Evolutionary conservation across 2,329 filamentous ascomycete species (phyloP).

Genomic region (Aureobasidium uvarum): DNA sequence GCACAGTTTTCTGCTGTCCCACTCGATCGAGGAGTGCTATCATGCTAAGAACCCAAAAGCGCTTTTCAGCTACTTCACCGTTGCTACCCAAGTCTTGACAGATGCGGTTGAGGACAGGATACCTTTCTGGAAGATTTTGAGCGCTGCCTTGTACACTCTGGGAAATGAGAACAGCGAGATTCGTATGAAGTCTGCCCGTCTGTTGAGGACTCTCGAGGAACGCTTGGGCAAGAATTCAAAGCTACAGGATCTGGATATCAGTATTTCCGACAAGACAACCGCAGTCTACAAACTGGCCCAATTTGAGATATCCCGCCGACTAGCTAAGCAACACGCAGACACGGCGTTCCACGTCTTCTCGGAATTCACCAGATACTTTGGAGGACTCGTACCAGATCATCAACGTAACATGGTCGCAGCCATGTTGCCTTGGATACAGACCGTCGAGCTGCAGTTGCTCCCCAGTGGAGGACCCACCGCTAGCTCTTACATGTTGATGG

Average conservation of each 20-base stretch:
- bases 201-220: conserved; percentile 79
- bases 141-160: conserved; percentile 84
- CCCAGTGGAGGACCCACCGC: conserved; percentile 87
- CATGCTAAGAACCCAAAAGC: conserved; percentile 75
- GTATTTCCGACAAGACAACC: conserved; percentile 96
- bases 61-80: conserved; percentile 91
- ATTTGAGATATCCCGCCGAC: conserved; percentile 89
- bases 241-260: conserved; percentile 96
- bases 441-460: conserved; percentile 87
- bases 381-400: conserved; percentile 73
- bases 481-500: conserved; percentile 88
- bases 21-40: conserved; percentile 91
- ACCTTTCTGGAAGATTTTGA: conserved; percentile 87
- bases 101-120: conserved; percentile 73
- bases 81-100: conserved; percentile 82
- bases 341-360: conserved; percentile 93
- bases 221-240: conserved; percentile 82
- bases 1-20: conserved; percentile 78
- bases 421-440: conserved; percentile 93
- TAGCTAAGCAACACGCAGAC: conserved; percentile 85
- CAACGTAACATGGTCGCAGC: conserved; percentile 94
- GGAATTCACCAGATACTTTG: conserved; percentile 92
- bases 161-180: conserved; percentile 90
- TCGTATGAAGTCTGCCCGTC: conserved; percentile 77
- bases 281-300: conserved; percentile 97